A percentile compares a stretch with the other conserved stretches of the same genome.
Conservation (phyloP, 257 asterid species). For the Rubia yunnanensis region DNA sequence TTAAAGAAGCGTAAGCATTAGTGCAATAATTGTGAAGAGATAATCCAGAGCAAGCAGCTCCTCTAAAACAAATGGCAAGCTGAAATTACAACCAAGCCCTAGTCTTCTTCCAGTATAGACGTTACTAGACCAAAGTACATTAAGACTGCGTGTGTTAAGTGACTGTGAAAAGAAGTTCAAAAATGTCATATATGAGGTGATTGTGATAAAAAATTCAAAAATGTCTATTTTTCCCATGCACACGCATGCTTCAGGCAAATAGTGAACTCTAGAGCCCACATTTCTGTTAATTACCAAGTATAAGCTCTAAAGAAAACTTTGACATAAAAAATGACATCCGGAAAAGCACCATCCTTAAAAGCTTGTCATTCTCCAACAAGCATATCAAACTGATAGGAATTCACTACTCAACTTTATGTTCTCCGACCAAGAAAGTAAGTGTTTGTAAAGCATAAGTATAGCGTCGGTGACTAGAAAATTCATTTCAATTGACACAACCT, state of each 20-base stretch:
- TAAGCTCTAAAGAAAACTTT: not conserved
- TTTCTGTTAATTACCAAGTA: not conserved
- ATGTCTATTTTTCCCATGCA: not conserved
- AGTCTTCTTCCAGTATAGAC: not conserved
- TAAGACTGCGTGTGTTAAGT: no score
- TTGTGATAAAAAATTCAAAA: no score
- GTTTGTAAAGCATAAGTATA: not conserved
- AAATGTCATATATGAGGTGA: no score
- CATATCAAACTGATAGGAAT: not conserved
- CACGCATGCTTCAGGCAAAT: not conserved
- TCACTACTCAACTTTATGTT: no score
- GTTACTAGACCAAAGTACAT: not conserved
- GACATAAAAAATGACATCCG: no score
- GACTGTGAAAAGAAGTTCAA: not conserved
- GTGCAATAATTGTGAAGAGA: not conserved
- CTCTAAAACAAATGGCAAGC: not conserved
- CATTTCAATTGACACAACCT: conserved; percentile 43
- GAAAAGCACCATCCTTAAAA: no score
- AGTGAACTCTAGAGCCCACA: not conserved
- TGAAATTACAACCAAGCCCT: not conserved
- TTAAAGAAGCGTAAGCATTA: not conserved
- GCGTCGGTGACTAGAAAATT: not conserved
- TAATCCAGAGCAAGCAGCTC: not conserved
- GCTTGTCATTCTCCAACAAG: not conserved
- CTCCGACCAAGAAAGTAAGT: not conserved